Evolutionary conservation across 2,329 filamentous ascomycete species (phyloP).

Genomic region (Daldinia eschscholtzii): DNA sequence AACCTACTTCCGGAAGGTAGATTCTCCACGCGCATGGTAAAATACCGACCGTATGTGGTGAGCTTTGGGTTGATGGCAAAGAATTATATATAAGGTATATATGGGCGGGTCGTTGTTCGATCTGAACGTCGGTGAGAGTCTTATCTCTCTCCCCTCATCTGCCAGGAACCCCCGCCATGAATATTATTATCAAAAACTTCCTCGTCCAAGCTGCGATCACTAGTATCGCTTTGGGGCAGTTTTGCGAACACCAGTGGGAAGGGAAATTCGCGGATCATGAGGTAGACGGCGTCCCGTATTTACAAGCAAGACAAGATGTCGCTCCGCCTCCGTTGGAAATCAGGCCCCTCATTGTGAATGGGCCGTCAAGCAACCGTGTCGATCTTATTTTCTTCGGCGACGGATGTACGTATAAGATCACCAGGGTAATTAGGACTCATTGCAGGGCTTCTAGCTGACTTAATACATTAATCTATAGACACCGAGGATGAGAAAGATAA

Average conservation of each 20-base stretch:
- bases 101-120: conserved; percentile 7
- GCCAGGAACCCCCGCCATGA: conserved; percentile 26
- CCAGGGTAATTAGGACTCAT: not conserved
- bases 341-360: conserved; percentile 51
- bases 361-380: conserved; percentile 49
- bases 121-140: not conserved
- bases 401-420: conserved; percentile 46
- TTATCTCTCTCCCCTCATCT: conserved; percentile 7
- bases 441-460: not conserved
- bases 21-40: conserved; percentile 4
- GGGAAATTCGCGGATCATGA: conserved; percentile 47
- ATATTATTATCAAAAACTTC: conserved; percentile 35
- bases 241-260: conserved; percentile 52
- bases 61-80: not conserved
- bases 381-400: conserved; percentile 53
- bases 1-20: conserved; percentile 37
- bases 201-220: conserved; percentile 30
- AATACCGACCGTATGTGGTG: conserved; percentile 1
- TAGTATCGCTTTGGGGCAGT: conserved; percentile 41
- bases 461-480: conserved; percentile 38
- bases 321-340: conserved; percentile 50
- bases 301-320: conserved; percentile 41
- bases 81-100: not conserved
- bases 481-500: conserved; percentile 51
- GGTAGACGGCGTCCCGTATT: conserved; percentile 42